Conservation (phyloP, 768 basidiomycete species). For the Rhizopogon vinicolor region DNA sequence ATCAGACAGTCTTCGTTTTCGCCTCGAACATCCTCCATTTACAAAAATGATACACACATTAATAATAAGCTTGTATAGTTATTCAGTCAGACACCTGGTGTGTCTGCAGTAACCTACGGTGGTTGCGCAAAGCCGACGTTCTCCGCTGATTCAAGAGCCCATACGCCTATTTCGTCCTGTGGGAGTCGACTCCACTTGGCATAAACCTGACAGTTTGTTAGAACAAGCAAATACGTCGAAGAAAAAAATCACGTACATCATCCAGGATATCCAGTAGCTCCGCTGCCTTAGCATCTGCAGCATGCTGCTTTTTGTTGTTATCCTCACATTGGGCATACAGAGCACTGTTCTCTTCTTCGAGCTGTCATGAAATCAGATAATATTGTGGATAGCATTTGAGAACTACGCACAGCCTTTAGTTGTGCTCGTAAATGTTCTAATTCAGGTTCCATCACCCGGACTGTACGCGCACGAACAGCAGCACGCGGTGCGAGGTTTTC, state of each 20-base stretch:
- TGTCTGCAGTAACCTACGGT: neutral
- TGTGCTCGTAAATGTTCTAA: conserved; percentile 33
- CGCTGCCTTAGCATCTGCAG: conserved; percentile 40
- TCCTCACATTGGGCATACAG: conserved; percentile 46
- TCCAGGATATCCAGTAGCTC: conserved; percentile 52
- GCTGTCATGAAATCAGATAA: conserved; percentile 29
- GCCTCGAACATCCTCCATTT: no score
- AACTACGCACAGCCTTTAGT: conserved; percentile 22
- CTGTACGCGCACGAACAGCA: conserved; percentile 57
- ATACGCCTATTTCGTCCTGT: conserved; percentile 57
- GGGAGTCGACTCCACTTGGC: conserved; percentile 52
- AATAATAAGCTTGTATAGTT: no score
- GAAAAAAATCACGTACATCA: conserved; percentile 32
- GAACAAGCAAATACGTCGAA: neutral
- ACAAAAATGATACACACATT: no score
- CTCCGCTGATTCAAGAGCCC: conserved; percentile 36
- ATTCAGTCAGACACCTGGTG: neutral
- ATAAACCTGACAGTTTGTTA: conserved; percentile 33
- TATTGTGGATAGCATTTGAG: neutral
- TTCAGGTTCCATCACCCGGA: conserved; percentile 51
- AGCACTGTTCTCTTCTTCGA: conserved; percentile 50
- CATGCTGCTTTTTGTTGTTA: conserved; percentile 40
- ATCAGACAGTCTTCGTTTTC: no score
- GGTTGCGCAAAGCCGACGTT: conserved; percentile 27
- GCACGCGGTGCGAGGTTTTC: conserved; percentile 58